Evolutionary conservation across 148 eudicot genomes (phyloP).

Genomic region (Camellia granthamiana): DNA sequence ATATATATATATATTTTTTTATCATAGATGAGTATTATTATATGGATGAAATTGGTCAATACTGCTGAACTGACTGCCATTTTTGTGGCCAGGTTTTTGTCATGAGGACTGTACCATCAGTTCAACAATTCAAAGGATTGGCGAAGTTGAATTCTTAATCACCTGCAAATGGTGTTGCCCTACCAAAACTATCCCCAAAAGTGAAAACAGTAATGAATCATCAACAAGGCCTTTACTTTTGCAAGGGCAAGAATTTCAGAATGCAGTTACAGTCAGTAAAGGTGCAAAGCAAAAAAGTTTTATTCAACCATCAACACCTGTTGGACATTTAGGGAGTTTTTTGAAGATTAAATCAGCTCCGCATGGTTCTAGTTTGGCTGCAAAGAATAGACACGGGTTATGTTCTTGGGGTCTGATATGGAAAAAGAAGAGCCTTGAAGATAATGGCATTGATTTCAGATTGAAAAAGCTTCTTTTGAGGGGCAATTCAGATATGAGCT

Average conservation of each 20-base stretch:
- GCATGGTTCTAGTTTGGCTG: conserved; percentile 22
- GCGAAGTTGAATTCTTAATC: conserved; percentile 42
- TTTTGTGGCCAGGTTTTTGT: conserved; percentile 62
- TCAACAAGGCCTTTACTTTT: conserved; percentile 75
- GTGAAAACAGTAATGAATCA: conserved; percentile 41
- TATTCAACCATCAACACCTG: conserved; percentile 28
- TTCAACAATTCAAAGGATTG: conserved; percentile 43
- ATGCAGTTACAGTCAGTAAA: conserved; percentile 27
- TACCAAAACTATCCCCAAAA: conserved; percentile 34
- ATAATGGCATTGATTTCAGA: conserved; percentile 59
- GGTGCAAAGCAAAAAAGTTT: conserved; percentile 23
- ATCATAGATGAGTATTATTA: too few relatives aligned
- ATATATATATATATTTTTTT: too few relatives aligned
- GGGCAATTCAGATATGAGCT: conserved; percentile 34
- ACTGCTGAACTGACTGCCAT: conserved; percentile 2
- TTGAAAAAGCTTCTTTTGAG: conserved; percentile 46
- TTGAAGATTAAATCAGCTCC: conserved; percentile 35
- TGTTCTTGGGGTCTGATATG: conserved; percentile 66
- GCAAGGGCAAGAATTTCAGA: conserved; percentile 61
- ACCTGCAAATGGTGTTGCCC: conserved; percentile 60
- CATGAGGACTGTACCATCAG: conserved; percentile 63
- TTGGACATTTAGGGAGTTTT: conserved; percentile 27
- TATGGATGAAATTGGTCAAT: background rate
- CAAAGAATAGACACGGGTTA: conserved; percentile 33
- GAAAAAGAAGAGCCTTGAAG: conserved; percentile 54